Conservation (phyloP, 2,329 filamentous ascomycete genomes). For the Hansfordia pulvinata region DNA sequence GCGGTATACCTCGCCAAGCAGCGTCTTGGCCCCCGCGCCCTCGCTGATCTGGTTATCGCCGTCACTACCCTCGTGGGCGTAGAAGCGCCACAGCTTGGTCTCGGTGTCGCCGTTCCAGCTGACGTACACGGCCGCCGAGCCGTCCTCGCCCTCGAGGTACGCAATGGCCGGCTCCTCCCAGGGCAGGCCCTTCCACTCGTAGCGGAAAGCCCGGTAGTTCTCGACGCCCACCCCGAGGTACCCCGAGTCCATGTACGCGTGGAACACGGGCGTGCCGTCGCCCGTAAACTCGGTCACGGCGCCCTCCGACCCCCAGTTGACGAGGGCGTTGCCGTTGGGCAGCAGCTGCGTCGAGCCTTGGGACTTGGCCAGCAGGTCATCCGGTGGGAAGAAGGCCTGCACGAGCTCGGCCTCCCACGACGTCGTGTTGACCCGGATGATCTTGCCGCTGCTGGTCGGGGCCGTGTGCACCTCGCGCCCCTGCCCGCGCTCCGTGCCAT, state of each 20-base stretch:
- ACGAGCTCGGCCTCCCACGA: conserved; percentile 29
- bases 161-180: conserved; percentile 19
- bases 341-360: conserved; percentile 22
- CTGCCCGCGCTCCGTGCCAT: conserved; percentile 26
- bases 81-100: conserved; percentile 33
- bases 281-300: conserved; percentile 29
- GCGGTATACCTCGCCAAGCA: conserved; percentile 22
- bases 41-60: too few relatives aligned
- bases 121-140: conserved; percentile 24
- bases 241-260: conserved; percentile 21
- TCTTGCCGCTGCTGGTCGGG: conserved; percentile 28
- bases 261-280: conserved; percentile 17
- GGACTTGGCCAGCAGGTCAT: conserved; percentile 32
- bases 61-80: too few relatives aligned
- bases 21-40: conserved; percentile 17
- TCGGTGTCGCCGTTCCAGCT: conserved; percentile 40
- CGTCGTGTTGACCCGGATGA: conserved; percentile 30
- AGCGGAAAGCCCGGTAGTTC: conserved; percentile 12
- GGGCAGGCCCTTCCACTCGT: conserved; percentile 28
- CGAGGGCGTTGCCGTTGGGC: conserved; percentile 26
- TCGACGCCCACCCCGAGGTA: conserved; percentile 8
- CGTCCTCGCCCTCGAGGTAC: conserved; percentile 9
- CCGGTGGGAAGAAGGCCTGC: conserved; percentile 32
- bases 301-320: conserved; percentile 35
- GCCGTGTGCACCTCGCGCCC: conserved; percentile 12